phyloP scores from a whole-genome alignment of 2,329 filamentous ascomycete species.

The Diaporthe australafricana region DNA sequence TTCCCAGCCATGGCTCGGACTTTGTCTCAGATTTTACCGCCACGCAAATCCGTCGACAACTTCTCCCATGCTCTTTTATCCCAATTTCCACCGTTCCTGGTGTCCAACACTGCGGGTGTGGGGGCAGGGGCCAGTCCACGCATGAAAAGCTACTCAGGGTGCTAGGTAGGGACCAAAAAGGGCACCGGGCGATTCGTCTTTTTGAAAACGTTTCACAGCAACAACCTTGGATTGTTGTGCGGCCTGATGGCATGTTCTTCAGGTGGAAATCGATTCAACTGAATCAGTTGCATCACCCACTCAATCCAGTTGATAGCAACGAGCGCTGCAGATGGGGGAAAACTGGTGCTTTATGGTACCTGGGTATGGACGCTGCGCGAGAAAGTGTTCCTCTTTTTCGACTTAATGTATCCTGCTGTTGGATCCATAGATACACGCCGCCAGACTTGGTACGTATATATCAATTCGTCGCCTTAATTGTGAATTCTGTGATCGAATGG shows the following conservation, averaged over 20 bases:
- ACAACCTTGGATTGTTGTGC: background rate
- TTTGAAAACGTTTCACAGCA: background rate
- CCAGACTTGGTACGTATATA: no score
- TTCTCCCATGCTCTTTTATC: background rate
- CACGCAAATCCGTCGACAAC: slow-evolving; percentile 7
- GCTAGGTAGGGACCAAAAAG: background rate
- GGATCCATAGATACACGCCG: no score
- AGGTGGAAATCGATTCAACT: no score
- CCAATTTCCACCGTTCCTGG: background rate
- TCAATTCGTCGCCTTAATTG: no score
- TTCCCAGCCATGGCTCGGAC: slow-evolving; percentile 36
- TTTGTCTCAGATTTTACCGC: slow-evolving; percentile 33
- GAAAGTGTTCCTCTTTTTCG: no score
- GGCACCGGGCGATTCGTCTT: background rate
- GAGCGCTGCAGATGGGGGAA: no score
- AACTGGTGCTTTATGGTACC: no score
- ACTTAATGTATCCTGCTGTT: no score
- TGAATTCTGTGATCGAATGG: no score
- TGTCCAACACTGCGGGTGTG: background rate
- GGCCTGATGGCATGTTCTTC: background rate
- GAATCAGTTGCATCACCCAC: background rate
- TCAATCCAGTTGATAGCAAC: background rate
- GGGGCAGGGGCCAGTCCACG: background rate
- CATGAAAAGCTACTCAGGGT: background rate
- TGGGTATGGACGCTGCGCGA: background rate